Evolutionary conservation across 805 yeast genomes (phyloP).

Genomic region (Ogataea neopini): DNA sequence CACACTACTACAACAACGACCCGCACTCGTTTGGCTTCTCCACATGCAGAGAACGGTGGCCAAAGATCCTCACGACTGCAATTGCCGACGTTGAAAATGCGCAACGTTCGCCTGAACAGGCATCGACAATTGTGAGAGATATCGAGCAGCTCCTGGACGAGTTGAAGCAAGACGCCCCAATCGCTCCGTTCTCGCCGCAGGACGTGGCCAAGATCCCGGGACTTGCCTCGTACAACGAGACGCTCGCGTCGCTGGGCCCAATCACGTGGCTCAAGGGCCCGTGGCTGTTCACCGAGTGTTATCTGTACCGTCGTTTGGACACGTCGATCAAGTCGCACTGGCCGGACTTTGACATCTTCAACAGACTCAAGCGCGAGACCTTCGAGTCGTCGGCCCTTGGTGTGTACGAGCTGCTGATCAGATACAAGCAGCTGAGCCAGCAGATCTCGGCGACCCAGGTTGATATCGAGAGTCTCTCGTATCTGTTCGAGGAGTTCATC

Average conservation of each 20-base stretch:
- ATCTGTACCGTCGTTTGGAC: conserved; percentile 70
- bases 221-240: conserved; percentile 60
- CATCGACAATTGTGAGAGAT: conserved; percentile 42
- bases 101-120: conserved; percentile 49
- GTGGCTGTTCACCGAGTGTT: conserved; percentile 88
- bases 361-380: conserved; percentile 66
- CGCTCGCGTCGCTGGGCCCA: conserved; percentile 39
- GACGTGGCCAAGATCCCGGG: conserved; percentile 38
- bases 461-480: conserved; percentile 45
- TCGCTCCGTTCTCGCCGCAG: conserved; percentile 41
- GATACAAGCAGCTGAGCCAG: conserved; percentile 48
- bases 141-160: conserved; percentile 47
- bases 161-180: conserved; percentile 42
- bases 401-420: conserved; percentile 74
- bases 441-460: conserved; percentile 23
- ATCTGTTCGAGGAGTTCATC: conserved; percentile 77
- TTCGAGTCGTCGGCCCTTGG: conserved; percentile 76
- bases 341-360: conserved; percentile 72
- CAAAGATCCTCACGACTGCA: conserved; percentile 69
- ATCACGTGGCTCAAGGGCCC: conserved; percentile 82
- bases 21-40: conserved; percentile 76
- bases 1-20: conserved; percentile 64
- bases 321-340: conserved; percentile 42
- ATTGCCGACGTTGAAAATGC: conserved; percentile 54
- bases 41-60: conserved; percentile 86